A percentile compares a stretch with the other conserved stretches of the same genome.
Evolutionary conservation across 164 flowering plant genomes (phyloP).

Genomic region (Aristolochia californica): DNA sequence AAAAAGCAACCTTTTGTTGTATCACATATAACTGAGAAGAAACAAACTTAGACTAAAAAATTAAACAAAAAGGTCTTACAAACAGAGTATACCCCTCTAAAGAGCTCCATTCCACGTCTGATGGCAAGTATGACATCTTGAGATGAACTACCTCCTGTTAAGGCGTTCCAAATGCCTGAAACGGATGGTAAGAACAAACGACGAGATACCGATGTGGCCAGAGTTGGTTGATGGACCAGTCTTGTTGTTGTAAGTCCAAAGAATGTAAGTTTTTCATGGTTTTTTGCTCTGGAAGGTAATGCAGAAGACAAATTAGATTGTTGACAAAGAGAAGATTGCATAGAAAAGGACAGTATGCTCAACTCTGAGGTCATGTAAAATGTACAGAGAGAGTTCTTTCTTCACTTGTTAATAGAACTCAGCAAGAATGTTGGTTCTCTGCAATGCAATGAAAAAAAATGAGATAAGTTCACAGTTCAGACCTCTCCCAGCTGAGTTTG

Average conservation of each 20-base stretch:
- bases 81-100: constrained; percentile 49
- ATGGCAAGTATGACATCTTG: constrained; percentile 51
- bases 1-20: no score
- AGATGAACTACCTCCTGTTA: constrained; percentile 49
- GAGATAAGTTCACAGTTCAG: no score
- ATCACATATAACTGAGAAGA: no score
- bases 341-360: no score
- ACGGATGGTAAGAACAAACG: constrained; percentile 53
- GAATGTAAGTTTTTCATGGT: constrained; percentile 9
- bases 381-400: no score
- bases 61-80: neutral
- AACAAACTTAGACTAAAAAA: no score
- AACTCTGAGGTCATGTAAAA: no score
- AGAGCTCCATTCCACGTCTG: constrained; percentile 77
- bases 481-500: no score
- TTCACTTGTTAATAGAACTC: no score
- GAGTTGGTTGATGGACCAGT: constrained; percentile 12
- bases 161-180: constrained; percentile 73
- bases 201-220: constrained; percentile 20
- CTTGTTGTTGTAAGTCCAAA: constrained; percentile 10
- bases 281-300: constrained; percentile 9
- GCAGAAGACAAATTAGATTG: constrained; percentile 3
- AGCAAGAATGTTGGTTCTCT: no score
- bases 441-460: no score
- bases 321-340: no score